A percentile compares a stretch with the other conserved stretches of the same genome.
Evolutionary conservation across 805 yeast genomes (phyloP).

Genomic region (Naumovozyma baii): DNA sequence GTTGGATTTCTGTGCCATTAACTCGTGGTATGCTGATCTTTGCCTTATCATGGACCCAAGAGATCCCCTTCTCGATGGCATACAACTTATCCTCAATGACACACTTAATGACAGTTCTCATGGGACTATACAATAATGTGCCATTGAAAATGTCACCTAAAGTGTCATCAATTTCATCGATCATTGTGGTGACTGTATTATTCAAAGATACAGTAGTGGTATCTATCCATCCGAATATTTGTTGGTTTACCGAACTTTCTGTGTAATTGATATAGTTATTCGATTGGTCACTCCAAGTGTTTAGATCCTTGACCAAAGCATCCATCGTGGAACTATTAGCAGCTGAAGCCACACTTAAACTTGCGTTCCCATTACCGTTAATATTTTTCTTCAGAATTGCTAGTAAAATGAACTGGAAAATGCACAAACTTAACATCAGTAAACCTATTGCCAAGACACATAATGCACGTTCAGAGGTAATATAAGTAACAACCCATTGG

Average conservation of each 20-base stretch:
- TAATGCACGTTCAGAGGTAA: slow-evolving; percentile 44
- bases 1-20: slow-evolving; percentile 26
- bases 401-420: slow-evolving; percentile 46
- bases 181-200: slow-evolving; percentile 47
- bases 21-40: slow-evolving; percentile 49
- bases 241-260: slow-evolving; percentile 47
- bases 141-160: slow-evolving; percentile 52
- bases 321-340: slow-evolving; percentile 6
- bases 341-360: not conserved
- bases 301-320: slow-evolving; percentile 28
- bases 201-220: slow-evolving; percentile 51
- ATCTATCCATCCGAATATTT: slow-evolving; percentile 57
- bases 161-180: slow-evolving; percentile 47
- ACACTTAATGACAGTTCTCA: slow-evolving; percentile 65
- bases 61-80: slow-evolving; percentile 57
- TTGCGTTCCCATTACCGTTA: slow-evolving; percentile 1
- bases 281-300: slow-evolving; percentile 45
- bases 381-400: slow-evolving; percentile 9
- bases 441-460: slow-evolving; percentile 44
- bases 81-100: slow-evolving; percentile 65
- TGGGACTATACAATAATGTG: slow-evolving; percentile 56
- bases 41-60: slow-evolving; percentile 66
- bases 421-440: slow-evolving; percentile 45
- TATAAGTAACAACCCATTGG: slow-evolving; percentile 35
- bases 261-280: slow-evolving; percentile 43